phyloP scores from a whole-genome alignment of 2,329 filamentous ascomycete genomes.

The Neopestalotiopsis clavispora region DNA sequence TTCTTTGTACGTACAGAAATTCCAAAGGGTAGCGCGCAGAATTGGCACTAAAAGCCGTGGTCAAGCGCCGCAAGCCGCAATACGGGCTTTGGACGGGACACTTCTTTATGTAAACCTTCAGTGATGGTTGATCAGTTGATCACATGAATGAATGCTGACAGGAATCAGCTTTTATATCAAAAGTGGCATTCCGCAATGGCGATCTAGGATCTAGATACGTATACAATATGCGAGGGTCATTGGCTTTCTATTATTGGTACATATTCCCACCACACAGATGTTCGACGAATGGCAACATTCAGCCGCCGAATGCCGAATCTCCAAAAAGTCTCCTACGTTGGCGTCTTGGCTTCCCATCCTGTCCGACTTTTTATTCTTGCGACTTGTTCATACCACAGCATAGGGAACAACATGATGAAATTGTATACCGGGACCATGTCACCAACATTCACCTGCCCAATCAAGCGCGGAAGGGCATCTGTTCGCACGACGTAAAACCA shows the following conservation, averaged over 20 bases:
- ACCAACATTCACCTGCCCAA: background rate
- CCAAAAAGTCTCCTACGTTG: background rate
- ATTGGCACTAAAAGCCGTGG: background rate
- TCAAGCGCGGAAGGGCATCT: background rate
- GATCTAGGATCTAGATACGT: background rate
- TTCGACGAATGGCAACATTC: conserved; percentile 9
- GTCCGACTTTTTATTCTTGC: background rate
- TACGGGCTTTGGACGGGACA: background rate
- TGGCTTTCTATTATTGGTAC: conserved; percentile 11
- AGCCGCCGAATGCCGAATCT: conserved; percentile 15
- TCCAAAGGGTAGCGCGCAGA: background rate
- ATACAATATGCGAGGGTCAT: background rate
- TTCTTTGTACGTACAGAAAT: background rate
- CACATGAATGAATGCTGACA: background rate
- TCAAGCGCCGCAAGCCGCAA: background rate
- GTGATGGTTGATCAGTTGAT: background rate
- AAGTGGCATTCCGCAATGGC: background rate
- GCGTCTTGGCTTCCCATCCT: background rate
- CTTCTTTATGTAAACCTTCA: background rate
- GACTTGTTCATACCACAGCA: background rate
- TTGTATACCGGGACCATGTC: background rate
- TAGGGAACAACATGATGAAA: background rate
- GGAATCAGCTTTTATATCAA: background rate
- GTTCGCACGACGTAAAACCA: background rate
- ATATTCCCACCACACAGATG: background rate